Percentiles rank a stretch among this genome's conserved stretches.
Conservation (phyloP, 208 protist genomes). For the Leishmania tropica region DNA sequence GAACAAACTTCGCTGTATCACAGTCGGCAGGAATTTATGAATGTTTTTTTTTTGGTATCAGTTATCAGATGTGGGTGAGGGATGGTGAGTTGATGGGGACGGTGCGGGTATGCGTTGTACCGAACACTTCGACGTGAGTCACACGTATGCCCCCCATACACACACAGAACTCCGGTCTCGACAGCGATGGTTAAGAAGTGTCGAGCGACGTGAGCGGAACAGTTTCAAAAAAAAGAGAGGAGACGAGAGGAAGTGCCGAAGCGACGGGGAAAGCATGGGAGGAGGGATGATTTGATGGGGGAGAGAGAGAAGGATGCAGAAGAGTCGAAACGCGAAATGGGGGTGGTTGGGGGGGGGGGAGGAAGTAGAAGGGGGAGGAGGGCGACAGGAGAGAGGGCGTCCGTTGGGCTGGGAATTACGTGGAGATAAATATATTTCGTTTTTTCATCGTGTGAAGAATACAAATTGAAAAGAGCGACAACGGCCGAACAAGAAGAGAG, state of each 20-base stretch:
- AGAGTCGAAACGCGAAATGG: not conserved
- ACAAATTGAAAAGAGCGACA: too few relatives aligned
- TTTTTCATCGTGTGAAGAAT: too few relatives aligned
- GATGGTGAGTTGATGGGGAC: not conserved
- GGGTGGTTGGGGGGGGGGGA: too few relatives aligned
- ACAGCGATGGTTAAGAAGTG: not conserved
- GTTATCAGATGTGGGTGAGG: not conserved
- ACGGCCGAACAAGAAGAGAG: too few relatives aligned
- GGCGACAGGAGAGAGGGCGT: not conserved
- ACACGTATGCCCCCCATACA: not conserved
- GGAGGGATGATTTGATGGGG: not conserved
- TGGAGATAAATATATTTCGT: too few relatives aligned
- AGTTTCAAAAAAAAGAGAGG: not conserved
- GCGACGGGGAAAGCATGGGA: not conserved
- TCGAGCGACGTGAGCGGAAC: not conserved
- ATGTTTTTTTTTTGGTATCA: too few relatives aligned
- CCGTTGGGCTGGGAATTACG: not conserved
- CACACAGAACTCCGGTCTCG: not conserved
- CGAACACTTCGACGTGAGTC: not conserved
- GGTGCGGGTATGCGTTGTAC: not conserved
- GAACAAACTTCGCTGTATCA: not conserved
- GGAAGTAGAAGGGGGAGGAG: too few relatives aligned
- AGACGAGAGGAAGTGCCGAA: not conserved
- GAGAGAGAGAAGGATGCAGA: not conserved
- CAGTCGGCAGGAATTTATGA: not conserved